Conservation (phyloP, 345 rosid genomes). For the Sonneratia caseolaris region DNA sequence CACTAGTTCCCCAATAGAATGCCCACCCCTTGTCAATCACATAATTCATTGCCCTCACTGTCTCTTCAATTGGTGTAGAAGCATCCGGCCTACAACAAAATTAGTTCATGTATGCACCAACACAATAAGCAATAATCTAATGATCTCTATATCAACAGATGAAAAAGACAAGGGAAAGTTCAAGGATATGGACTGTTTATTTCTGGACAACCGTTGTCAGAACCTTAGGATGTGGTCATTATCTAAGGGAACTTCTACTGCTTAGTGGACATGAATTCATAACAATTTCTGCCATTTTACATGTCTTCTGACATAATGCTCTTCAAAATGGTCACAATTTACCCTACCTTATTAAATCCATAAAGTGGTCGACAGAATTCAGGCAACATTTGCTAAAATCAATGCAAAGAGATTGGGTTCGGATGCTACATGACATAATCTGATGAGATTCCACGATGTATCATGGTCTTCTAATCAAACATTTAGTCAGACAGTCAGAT, state of each 20-base stretch:
- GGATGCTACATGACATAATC: background rate
- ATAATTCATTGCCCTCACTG: constrained; percentile 90
- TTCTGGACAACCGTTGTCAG: background rate
- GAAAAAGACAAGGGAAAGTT: background rate
- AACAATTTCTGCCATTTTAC: background rate
- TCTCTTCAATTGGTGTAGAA: constrained; percentile 87
- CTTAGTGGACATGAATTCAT: background rate
- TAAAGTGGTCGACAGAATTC: background rate
- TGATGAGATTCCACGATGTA: no score
- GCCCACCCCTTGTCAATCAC: constrained; percentile 98
- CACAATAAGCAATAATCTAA: background rate
- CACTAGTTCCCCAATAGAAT: constrained; percentile 98
- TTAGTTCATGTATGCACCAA: constrained; percentile 5
- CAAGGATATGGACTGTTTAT: background rate
- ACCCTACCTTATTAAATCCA: background rate
- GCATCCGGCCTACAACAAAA: constrained; percentile 62
- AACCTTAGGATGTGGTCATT: background rate
- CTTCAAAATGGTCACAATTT: background rate
- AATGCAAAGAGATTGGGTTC: background rate
- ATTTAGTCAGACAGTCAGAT: no score
- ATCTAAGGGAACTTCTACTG: background rate
- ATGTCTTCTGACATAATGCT: background rate
- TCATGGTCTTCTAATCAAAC: no score
- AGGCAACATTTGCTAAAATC: background rate
- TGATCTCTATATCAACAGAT: background rate